These are phyloP conservation scores for Fusarium sambucinum DNA, from an alignment of 2,329 filamentous ascomycete species.

Conservation along the genomic window DNA sequence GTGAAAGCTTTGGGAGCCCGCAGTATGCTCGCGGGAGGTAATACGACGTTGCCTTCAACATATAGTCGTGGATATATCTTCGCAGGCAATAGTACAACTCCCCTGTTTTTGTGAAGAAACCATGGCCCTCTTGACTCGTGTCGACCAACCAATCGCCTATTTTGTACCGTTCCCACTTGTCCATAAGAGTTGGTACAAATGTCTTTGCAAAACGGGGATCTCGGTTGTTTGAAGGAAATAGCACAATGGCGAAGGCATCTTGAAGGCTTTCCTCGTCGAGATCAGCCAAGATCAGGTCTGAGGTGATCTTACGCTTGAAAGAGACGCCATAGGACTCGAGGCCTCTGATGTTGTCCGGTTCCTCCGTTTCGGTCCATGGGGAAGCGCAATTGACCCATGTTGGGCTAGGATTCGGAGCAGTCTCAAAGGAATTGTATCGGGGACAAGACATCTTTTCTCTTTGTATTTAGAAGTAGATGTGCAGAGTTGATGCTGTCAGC, in stretches of 20 bases:
- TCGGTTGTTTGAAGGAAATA: neutral
- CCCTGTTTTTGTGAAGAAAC: neutral
- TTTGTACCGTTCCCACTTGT: neutral
- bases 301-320: neutral
- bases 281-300: constrained; percentile 1
- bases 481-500: neutral
- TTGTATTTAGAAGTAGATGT: neutral
- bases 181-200: neutral
- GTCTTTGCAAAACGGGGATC: neutral
- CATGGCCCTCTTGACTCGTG: neutral
- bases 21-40: neutral
- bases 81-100: neutral
- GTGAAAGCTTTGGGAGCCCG: neutral
- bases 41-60: constrained; percentile 6
- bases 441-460: neutral
- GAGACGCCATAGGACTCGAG: neutral
- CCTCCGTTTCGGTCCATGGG: neutral
- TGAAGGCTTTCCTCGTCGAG: constrained; percentile 8
- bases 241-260: constrained; percentile 13
- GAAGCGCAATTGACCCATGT: neutral
- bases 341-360: neutral
- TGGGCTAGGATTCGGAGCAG: too few species aligned
- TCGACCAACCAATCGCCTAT: neutral
- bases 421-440: neutral
- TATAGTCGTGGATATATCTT: constrained; percentile 11